Conservation (phyloP, 306 rosid species). For the Ammopiptanthus mongolicus region DNA sequence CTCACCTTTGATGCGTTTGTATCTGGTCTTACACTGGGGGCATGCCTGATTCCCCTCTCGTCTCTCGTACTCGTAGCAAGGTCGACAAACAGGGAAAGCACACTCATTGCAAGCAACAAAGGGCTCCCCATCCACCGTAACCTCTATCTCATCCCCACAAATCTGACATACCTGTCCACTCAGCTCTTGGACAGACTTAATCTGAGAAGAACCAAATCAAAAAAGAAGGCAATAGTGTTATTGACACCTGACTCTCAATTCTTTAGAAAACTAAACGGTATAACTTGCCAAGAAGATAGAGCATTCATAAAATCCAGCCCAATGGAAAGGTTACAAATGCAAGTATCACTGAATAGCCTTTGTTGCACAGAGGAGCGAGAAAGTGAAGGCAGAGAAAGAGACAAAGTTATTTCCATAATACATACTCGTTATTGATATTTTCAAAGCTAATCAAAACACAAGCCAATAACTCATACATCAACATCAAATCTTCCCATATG, state of each 20-base stretch:
- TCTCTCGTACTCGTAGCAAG: constrained; percentile 84
- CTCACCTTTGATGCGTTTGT: constrained; percentile 84
- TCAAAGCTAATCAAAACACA: background rate
- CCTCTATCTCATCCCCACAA: constrained; percentile 76
- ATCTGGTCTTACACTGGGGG: constrained; percentile 91
- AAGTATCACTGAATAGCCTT: background rate
- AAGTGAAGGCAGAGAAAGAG: background rate
- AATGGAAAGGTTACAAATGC: background rate
- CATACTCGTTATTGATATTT: background rate
- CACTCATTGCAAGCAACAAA: constrained; percentile 95
- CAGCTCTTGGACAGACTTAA: constrained; percentile 68
- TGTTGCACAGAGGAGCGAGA: background rate
- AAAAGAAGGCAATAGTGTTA: background rate
- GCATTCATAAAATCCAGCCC: background rate
- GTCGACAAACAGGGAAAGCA: constrained; percentile 90
- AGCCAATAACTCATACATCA: background rate
- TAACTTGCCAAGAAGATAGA: background rate
- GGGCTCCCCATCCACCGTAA: constrained; percentile 78
- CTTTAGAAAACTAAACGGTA: background rate
- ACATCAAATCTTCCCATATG: constrained; percentile 20
- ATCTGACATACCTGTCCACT: constrained; percentile 86
- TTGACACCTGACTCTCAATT: constrained; percentile 9
- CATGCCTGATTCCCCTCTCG: constrained; percentile 86
- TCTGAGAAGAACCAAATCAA: constrained; percentile 39
- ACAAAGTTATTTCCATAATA: background rate